Percentiles rank a stretch among this genome's conserved stretches.
phyloP scores from a whole-genome alignment of 1,139 yeast species.

The Blastobotrys malaysiensis region DNA sequence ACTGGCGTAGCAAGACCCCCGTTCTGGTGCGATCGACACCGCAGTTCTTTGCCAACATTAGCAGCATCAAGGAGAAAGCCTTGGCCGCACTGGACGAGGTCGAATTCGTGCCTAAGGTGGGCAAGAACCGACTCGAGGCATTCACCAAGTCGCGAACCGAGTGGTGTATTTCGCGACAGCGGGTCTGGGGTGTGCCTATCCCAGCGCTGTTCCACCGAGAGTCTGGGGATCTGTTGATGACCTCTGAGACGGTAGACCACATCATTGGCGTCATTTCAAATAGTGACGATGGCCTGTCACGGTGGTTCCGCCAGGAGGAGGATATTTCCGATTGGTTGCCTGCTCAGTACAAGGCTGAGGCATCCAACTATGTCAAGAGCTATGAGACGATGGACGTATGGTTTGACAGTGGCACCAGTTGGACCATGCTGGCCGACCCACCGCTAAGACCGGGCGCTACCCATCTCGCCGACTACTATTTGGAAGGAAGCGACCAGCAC shows the following conservation, averaged over 20 bases:
- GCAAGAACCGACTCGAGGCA: conserved; percentile 62
- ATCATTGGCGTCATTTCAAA: conserved; percentile 54
- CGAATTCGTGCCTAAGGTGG: conserved; percentile 65
- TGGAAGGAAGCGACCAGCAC: conserved; percentile 97
- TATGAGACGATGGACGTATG: conserved; percentile 97
- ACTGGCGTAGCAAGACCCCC: conserved; percentile 95
- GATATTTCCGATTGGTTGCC: conserved; percentile 75
- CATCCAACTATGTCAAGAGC: conserved; percentile 52
- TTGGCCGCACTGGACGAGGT: conserved; percentile 56
- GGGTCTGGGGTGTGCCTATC: conserved; percentile 98
- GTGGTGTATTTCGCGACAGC: conserved; percentile 97
- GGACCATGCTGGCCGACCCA: conserved; percentile 56
- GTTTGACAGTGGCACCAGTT: conserved; percentile 96
- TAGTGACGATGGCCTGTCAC: conserved; percentile 44
- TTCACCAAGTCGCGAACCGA: conserved; percentile 77
- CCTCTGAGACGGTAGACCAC: conserved; percentile 46
- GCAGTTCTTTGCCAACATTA: conserved; percentile 93
- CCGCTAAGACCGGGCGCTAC: conserved; percentile 17
- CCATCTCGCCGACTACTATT: conserved; percentile 61
- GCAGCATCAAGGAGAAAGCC: conserved; percentile 61
- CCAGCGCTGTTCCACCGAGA: conserved; percentile 69
- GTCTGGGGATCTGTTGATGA: conserved; percentile 55
- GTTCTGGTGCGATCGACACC: conserved; percentile 94
- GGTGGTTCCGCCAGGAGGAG: conserved; percentile 46
- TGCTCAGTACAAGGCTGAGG: conserved; percentile 28